Conservation (phyloP, 106 monocot species). For the Acanthochlamys bracteata region DNA sequence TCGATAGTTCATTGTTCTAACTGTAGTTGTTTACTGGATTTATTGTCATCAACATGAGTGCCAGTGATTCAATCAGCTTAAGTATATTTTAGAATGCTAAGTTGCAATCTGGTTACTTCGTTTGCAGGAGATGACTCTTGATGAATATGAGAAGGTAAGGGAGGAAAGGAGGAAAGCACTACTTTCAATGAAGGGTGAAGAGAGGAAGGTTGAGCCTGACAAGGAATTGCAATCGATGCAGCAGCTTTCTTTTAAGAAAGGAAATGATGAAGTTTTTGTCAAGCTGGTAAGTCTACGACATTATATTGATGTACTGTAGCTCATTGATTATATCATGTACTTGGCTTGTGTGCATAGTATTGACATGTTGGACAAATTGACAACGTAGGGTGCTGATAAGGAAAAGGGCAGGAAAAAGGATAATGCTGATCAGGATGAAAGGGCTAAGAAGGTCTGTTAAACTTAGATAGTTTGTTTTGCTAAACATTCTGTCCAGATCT, state of each 20-base stretch:
- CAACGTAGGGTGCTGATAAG: constrained; percentile 39
- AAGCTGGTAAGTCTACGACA: constrained; percentile 33
- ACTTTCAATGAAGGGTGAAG: constrained; percentile 41
- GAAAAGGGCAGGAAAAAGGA: constrained; percentile 28
- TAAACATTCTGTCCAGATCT: background rate
- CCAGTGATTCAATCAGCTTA: too few species aligned
- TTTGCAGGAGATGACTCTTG: constrained; percentile 61
- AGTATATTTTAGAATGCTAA: too few species aligned
- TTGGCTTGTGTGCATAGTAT: background rate
- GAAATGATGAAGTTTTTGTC: constrained; percentile 46
- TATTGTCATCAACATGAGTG: too few species aligned
- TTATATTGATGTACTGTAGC: too few species aligned
- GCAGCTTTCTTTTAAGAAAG: constrained; percentile 52
- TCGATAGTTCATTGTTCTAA: too few species aligned
- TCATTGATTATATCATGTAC: background rate
- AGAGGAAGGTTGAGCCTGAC: constrained; percentile 61
- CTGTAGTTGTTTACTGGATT: too few species aligned
- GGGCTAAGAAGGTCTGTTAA: constrained; percentile 34
- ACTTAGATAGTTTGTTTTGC: background rate
- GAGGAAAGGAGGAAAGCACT: constrained; percentile 66
- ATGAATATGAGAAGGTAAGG: constrained; percentile 65
- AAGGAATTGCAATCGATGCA: constrained; percentile 55
- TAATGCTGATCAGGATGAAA: constrained; percentile 36
- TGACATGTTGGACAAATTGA: too few species aligned
- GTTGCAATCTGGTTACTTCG: too few species aligned